These are phyloP conservation scores for Euptelea pleiosperma DNA, from an alignment of 164 flowering plant genomes.

Conservation along the genomic window DNA sequence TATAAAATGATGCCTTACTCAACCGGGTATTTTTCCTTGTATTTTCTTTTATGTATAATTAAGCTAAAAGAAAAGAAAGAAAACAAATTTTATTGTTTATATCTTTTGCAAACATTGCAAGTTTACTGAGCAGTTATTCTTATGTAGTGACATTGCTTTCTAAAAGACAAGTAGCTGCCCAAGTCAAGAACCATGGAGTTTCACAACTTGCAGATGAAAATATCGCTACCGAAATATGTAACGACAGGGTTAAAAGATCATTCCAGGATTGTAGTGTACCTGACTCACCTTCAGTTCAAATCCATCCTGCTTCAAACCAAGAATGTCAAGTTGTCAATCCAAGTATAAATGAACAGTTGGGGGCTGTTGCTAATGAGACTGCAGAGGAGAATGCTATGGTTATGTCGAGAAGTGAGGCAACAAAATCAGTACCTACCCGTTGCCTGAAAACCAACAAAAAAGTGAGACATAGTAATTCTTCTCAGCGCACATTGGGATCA, in stretches of 20 bases:
- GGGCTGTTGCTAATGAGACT: conserved; percentile 11
- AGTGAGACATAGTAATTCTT: conserved; percentile 34
- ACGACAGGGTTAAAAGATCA: conserved; percentile 20
- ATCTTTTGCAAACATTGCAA: too few species aligned
- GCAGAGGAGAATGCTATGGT: conserved; percentile 4
- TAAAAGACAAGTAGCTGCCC: conserved; percentile 45
- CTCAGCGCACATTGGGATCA: conserved; percentile 71
- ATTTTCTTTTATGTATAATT: too few species aligned
- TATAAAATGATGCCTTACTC: too few species aligned
- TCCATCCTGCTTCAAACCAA: conserved; percentile 16
- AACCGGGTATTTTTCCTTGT: too few species aligned
- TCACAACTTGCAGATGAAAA: conserved; percentile 23
- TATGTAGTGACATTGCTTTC: conserved; percentile 63
- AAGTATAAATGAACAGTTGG: conserved; percentile 3
- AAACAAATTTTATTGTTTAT: too few species aligned
- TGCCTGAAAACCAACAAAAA: conserved; percentile 40
- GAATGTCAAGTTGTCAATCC: conserved; percentile 14
- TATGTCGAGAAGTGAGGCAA: conserved; percentile 10
- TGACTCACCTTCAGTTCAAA: conserved; percentile 3
- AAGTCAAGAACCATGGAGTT: conserved; percentile 19
- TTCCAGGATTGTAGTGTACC: conserved; percentile 14
- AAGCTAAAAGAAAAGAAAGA: too few species aligned
- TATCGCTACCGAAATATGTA: conserved; percentile 19
- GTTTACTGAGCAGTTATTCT: conserved; percentile 7
- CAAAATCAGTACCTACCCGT: conserved; percentile 6